Conservation (phyloP, 1,284 basidiomycete genomes). For the Irpex sp. region DNA sequence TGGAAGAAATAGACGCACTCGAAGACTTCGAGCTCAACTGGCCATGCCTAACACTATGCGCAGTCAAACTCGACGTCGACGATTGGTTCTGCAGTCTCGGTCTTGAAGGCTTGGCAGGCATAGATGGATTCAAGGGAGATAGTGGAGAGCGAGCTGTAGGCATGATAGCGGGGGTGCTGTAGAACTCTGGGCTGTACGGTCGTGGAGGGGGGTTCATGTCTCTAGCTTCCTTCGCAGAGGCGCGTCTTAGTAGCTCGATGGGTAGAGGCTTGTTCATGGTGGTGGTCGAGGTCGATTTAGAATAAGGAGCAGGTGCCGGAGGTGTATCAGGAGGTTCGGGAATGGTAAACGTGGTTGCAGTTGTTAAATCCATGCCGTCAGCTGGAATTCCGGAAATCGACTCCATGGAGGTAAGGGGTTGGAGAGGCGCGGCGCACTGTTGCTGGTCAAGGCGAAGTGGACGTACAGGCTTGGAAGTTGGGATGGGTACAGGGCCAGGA, state of each 20-base stretch:
- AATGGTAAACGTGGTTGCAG: too few species aligned
- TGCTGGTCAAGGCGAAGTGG: neutral
- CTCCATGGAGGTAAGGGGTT: too few species aligned
- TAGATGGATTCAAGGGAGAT: neutral
- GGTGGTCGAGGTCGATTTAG: neutral
- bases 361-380: too few species aligned
- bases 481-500: neutral
- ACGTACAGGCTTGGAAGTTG: neutral
- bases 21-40: neutral
- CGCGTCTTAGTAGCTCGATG: neutral
- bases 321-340: too few species aligned
- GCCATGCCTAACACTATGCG: neutral
- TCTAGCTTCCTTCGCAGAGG: neutral
- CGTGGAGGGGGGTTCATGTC: neutral
- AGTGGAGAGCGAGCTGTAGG: neutral
- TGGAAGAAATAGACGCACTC: neutral
- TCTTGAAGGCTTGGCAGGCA: neutral
- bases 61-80: neutral
- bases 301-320: too few species aligned
- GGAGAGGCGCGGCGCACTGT: neutral
- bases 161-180: neutral
- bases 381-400: too few species aligned
- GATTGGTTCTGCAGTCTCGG: neutral
- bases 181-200: neutral
- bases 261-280: neutral